Evolutionary conservation across 2,329 filamentous ascomycete species (phyloP).

Genomic region (Aureobasidium mangrovei): DNA sequence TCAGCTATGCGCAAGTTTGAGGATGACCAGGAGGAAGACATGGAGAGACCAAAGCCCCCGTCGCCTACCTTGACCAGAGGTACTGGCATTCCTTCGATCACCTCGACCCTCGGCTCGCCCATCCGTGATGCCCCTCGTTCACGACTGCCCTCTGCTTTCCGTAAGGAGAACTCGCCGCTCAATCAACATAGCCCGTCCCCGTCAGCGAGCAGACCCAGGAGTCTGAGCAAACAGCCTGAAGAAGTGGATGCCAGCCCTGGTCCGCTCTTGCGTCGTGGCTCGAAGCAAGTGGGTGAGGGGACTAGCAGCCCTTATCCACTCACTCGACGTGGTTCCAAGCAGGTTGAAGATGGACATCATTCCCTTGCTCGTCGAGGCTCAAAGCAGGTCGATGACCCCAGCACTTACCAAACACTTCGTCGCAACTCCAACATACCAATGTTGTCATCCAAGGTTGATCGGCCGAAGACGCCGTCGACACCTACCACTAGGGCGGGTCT

Average conservation of each 20-base stretch:
- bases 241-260: slow-evolving; percentile 23
- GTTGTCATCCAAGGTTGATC: slow-evolving; percentile 16
- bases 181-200: slow-evolving; percentile 18
- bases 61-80: slow-evolving; percentile 9
- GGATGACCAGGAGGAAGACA: not conserved
- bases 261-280: slow-evolving; percentile 1
- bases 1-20: slow-evolving; percentile 8
- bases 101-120: slow-evolving; percentile 31
- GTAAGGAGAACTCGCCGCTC: slow-evolving; percentile 36
- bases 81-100: not conserved
- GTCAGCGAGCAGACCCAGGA: slow-evolving; percentile 24
- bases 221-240: slow-evolving; percentile 21
- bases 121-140: slow-evolving; percentile 24
- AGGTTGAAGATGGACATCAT: slow-evolving; percentile 12
- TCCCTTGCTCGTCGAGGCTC: slow-evolving; percentile 2
- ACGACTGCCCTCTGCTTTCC: slow-evolving; percentile 29
- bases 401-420: slow-evolving; percentile 19
- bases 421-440: slow-evolving; percentile 16
- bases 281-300: slow-evolving; percentile 5
- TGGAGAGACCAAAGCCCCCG: not conserved
- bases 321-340: slow-evolving; percentile 6
- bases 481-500: slow-evolving; percentile 45
- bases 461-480: slow-evolving; percentile 21
- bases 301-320: slow-evolving; percentile 1
- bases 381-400: slow-evolving; percentile 22